These are phyloP conservation scores for Umbilicaria muhlenbergii DNA, from an alignment of 495 filamentous ascomycete genomes.

Conservation along the genomic window DNA sequence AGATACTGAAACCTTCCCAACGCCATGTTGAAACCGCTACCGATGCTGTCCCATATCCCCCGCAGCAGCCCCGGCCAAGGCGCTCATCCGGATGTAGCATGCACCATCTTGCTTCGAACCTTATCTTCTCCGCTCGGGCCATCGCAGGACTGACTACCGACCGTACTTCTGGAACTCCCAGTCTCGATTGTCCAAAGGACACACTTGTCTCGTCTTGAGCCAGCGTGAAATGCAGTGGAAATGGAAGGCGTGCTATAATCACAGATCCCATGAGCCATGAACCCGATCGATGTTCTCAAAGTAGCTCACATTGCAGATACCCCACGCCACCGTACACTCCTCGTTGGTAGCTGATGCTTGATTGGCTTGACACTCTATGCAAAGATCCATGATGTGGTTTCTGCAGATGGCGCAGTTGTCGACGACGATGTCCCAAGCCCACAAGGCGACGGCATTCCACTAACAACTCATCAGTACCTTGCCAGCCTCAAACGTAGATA, in stretches of 20 bases:
- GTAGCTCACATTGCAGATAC: conserved; percentile 84
- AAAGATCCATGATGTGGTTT: conserved; percentile 99
- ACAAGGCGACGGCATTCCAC: conserved; percentile 99
- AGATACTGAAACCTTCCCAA: too few relatives aligned
- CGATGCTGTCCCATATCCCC: too few relatives aligned
- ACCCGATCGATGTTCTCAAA: conserved; percentile 7
- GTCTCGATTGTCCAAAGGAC: conserved; percentile 92
- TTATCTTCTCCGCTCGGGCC: neutral
- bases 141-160: conserved; percentile 29
- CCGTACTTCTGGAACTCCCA: conserved; percentile 99
- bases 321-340: conserved; percentile 98
- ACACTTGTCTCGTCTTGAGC: conserved; percentile 99
- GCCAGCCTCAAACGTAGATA: neutral
- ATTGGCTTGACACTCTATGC: conserved; percentile 99
- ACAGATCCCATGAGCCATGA: conserved; percentile 4
- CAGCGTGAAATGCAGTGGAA: conserved; percentile 99
- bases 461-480: conserved; percentile 23
- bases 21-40: too few relatives aligned
- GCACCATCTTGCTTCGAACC: too few relatives aligned
- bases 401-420: conserved; percentile 99
- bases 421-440: conserved; percentile 99
- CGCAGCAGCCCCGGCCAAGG: too few relatives aligned
- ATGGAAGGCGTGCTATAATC: conserved; percentile 83
- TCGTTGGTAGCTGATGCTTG: conserved; percentile 94
- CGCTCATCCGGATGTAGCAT: too few relatives aligned